Base-by-base conservation (phyloP, 2,329 filamentous ascomycete species). In the Cercospora sesami region DNA sequence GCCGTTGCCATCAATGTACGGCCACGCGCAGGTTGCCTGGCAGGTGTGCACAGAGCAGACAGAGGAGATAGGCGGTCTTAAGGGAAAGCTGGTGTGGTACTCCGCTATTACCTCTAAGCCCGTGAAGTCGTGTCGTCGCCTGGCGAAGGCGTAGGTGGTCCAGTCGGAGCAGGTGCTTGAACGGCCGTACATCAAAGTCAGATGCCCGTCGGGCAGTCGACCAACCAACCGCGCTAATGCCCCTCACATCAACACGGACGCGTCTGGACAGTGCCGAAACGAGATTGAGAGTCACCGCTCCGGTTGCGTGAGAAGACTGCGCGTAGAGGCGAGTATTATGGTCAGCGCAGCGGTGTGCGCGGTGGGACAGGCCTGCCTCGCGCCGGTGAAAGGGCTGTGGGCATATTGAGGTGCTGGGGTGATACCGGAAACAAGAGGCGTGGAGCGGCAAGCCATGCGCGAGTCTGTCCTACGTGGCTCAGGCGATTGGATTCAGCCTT, bases 401-500 rank as follows among this genome's bases (percentile, higher is more conserved):
- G 51, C 63, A 58, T 48, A 33, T 51, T 23, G 63, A 51, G 33
- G 30, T 53, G 53, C 53, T 59, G 62, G 48, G 62, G 51, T n/a
- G 51, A 31, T 48, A 18, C 36, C 61, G 60, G 65, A 63, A 64
- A 58, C 60, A 33, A 58, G 39, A 53, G 23, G 48, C 21, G 28
- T n/a, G 58, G 21, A 55, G 39, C 60, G 39, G 48, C 61, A 53
- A 55, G 61, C 61, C 61, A 57, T 63, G 61, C 61, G 48, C 23
- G 45, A 55, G 61, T 39, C 42, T 57, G 61, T 63, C 61, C 61
- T 63, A 53, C 61, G 42, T 28, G 26, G 60, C 62, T 30, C 60
- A 62, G 39, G 33, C 60, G 60, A 62, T 60, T 67, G 45, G 60
- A 60, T 53, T 68, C 63, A 60, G 42, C 53, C 45, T 60, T 55